These are phyloP conservation scores for Lophiostoma macrostomum DNA, from an alignment of 495 filamentous ascomycete genomes.

Conservation along the genomic window DNA sequence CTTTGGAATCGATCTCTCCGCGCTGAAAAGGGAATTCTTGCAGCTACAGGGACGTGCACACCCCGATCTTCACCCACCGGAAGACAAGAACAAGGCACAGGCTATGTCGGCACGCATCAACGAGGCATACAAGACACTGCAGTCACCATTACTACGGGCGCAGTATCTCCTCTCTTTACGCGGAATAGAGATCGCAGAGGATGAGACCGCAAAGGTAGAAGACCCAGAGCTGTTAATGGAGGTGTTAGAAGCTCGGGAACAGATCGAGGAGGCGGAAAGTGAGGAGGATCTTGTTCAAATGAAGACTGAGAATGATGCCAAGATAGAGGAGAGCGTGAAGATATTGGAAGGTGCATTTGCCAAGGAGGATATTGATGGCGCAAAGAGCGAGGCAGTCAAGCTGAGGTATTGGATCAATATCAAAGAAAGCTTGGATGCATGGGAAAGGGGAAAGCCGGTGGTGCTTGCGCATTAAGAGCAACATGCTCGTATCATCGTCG, in stretches of 20 bases:
- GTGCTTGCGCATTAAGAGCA: slow-evolving; percentile 26
- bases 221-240: slow-evolving; percentile 74
- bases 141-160: slow-evolving; percentile 70
- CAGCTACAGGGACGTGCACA: slow-evolving; percentile 74
- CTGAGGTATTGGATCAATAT: slow-evolving; percentile 93
- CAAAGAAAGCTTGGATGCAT: slow-evolving; percentile 70
- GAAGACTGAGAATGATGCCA: slow-evolving; percentile 61
- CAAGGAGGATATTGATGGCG: slow-evolving; percentile 61
- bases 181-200: slow-evolving; percentile 72
- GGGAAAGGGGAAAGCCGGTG: slow-evolving; percentile 70
- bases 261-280: slow-evolving; percentile 68
- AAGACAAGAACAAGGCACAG: slow-evolving; percentile 62
- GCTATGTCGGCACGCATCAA: slow-evolving; percentile 76
- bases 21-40: slow-evolving; percentile 80
- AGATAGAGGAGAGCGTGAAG: slow-evolving; percentile 59
- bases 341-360: slow-evolving; percentile 62
- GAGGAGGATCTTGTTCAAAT: slow-evolving; percentile 64
- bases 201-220: slow-evolving; percentile 64
- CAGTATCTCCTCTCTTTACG: slow-evolving; percentile 75
- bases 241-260: slow-evolving; percentile 83
- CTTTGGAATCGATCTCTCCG: slow-evolving; percentile 65
- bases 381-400: slow-evolving; percentile 66
- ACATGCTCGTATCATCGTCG: too few species aligned
- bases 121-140: slow-evolving; percentile 80
- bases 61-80: slow-evolving; percentile 69